Evolutionary conservation across 306 rosid species (phyloP), one percentile per base, ranked within the genome.

Genomic region (Prinsepia uniflora): DNA sequence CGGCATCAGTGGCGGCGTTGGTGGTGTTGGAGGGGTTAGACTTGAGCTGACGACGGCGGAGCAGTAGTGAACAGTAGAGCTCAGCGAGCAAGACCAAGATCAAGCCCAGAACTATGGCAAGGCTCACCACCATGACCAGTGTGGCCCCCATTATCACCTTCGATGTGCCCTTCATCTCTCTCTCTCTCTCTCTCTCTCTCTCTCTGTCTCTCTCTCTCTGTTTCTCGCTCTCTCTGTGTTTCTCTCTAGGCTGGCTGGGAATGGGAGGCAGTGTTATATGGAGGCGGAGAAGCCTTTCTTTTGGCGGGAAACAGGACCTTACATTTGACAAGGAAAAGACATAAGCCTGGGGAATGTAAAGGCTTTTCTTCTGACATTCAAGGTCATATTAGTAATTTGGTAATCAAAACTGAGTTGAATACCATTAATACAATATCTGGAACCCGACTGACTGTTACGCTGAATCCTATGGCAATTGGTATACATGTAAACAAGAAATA

Each of bases 61-160:
- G 87, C 54, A 94, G 79, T 73, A 94, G 96, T 70, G 99, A 91
- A 44, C 99, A 94, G 80, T 91, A 94, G 83, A 94, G 96, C 81
- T 94, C 96, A 10, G 90, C 95, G 0, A 94, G 84, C 40, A 94
- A 88, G 7, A 91, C 96, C 1, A 94, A 58, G 50, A 94, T 89
- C 49, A 94, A 91, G 46, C 86, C 96, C 6, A 94, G 78, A 19
- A 94, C 95, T 59, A 91, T 63, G 64, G 92, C 97, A 65, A 94
- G 97, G 83, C 74, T 83, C 22, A 87, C 87, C 71, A 91, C 89
- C 95, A 89, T 87, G 24, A 85, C 90, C 65, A 94, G 83, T 55
- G 97, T 91, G 47, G 95, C 96, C 47, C 87, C 97, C 94, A 94
- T 81, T 20, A 91, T 89, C 71, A 87, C 85, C 81, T 89, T 91